Percentiles rank a stretch among this genome's conserved stretches.
Conservation (phyloP, 805 yeast genomes). For the Wickerhamomyces strasburgensis region DNA sequence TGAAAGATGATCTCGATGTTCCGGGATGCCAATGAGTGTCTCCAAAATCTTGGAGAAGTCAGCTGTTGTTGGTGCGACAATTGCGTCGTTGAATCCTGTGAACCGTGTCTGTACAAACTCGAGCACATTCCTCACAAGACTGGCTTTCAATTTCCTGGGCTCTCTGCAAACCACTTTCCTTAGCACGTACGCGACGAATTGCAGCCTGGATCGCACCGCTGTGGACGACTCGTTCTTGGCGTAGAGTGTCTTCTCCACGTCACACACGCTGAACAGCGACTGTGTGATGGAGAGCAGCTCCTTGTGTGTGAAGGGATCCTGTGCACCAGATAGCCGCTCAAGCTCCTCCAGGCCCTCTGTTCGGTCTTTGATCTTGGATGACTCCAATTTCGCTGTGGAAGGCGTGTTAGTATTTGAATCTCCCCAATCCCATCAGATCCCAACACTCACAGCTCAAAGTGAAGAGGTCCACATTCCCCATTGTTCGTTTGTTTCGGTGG, state of each 20-base stretch:
- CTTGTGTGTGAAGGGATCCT: conserved; percentile 20
- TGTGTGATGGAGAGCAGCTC: conserved; percentile 25
- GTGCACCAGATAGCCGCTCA: conserved; percentile 24
- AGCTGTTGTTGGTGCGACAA: conserved; percentile 28
- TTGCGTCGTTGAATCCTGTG: conserved; percentile 7
- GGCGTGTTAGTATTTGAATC: conserved; percentile 12
- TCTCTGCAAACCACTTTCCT: conserved; percentile 19
- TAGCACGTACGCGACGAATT: conserved; percentile 30
- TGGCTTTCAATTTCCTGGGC: conserved; percentile 13
- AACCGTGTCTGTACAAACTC: conserved; percentile 11
- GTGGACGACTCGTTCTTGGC: conserved; percentile 22
- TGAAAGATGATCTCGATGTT: conserved; percentile 19
- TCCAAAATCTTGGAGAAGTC: conserved; percentile 27
- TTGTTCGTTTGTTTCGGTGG: too few species aligned
- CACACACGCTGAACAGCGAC: conserved; percentile 26
- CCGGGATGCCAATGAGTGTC: conserved; percentile 19
- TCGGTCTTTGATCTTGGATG: conserved; percentile 51
- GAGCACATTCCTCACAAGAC: conserved; percentile 9
- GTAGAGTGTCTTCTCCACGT: conserved; percentile 33
- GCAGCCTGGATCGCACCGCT: conserved; percentile 28
- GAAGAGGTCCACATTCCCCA: conserved; percentile 9
- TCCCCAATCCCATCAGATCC: too few species aligned
- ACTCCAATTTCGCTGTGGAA: conserved; percentile 30
- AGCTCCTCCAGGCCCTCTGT: conserved; percentile 43
- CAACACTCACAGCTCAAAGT: conserved; percentile 10